Percentiles rank a stretch among this genome's conserved stretches.
These are phyloP conservation scores for Periconia macrospinosa DNA, from an alignment of 2,329 filamentous ascomycete species.

Conservation along the genomic window DNA sequence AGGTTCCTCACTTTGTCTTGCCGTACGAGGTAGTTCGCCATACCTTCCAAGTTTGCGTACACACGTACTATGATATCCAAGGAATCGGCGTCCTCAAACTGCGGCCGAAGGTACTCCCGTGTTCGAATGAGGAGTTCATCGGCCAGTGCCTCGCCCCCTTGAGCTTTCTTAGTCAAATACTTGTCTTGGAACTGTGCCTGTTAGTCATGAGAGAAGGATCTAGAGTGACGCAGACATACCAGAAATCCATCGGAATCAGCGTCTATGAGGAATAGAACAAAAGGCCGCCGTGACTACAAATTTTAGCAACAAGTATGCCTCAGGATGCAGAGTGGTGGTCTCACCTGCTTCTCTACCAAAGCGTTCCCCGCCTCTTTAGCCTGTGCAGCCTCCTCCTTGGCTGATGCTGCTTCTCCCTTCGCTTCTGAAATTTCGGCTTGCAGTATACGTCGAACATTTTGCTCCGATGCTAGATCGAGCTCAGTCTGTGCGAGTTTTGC, in stretches of 20 bases:
- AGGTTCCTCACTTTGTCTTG: conserved; percentile 40
- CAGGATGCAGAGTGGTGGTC: not conserved
- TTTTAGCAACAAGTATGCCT: conserved; percentile 8
- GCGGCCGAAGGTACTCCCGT: conserved; percentile 39
- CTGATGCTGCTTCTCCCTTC: not conserved
- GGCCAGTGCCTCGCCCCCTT: conserved; percentile 38
- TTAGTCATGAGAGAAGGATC: not conserved
- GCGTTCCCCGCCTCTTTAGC: conserved; percentile 31
- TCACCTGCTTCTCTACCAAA: conserved; percentile 34
- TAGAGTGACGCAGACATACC: conserved; percentile 16
- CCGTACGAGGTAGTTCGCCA: conserved; percentile 40
- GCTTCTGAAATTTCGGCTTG: conserved; percentile 38
- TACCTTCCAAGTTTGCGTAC: conserved; percentile 41
- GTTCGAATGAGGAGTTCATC: conserved; percentile 38
- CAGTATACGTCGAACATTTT: conserved; percentile 40
- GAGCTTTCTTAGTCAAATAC: conserved; percentile 37
- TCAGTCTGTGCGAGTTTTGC: conserved; percentile 38
- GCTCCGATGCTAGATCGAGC: conserved; percentile 41
- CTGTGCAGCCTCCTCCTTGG: not conserved
- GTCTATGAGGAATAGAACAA: conserved; percentile 41
- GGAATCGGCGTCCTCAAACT: conserved; percentile 37
- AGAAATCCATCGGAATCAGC: conserved; percentile 42
- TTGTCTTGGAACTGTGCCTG: conserved; percentile 38
- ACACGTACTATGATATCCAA: conserved; percentile 39
- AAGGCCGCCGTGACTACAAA: conserved; percentile 35